A percentile compares a stretch with the other conserved stretches of the same genome.
These are phyloP conservation scores for Salix udensis DNA, from an alignment of 345 rosid species.

Conservation along the genomic window DNA sequence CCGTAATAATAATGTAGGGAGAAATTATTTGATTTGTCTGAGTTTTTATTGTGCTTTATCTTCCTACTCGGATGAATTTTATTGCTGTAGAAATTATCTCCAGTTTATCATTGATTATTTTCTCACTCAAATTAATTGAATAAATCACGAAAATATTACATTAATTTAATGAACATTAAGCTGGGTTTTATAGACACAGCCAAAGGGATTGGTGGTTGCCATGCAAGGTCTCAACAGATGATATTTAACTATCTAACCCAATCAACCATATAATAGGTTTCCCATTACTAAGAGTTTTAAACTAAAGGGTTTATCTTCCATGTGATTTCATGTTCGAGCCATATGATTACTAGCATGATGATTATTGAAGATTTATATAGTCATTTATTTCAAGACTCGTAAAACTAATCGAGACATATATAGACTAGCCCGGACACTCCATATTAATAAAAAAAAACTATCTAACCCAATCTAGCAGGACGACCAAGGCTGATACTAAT, in stretches of 20 bases:
- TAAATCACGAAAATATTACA: not conserved
- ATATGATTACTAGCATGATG: too few relatives aligned
- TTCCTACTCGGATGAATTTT: too few relatives aligned
- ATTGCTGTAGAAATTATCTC: too few relatives aligned
- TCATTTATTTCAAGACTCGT: rapidly evolving
- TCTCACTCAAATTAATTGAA: too few relatives aligned
- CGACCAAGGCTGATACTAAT: not conserved
- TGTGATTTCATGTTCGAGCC: too few relatives aligned
- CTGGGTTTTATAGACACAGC: not conserved
- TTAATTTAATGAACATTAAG: not conserved
- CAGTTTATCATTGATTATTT: too few relatives aligned
- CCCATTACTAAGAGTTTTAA: too few relatives aligned
- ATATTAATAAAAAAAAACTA: too few relatives aligned
- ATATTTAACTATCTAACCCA: slow-evolving; percentile 1
- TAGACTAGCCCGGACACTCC: rapidly evolving
- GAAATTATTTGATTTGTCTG: too few relatives aligned
- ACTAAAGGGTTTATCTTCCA: too few relatives aligned
- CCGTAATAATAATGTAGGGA: not conserved
- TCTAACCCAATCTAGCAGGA: slow-evolving; percentile 11
- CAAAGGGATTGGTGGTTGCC: slow-evolving; percentile 14
- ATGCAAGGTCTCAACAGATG: slow-evolving; percentile 11
- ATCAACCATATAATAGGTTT: too few relatives aligned
- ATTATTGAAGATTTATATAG: rapidly evolving
- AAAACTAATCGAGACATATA: rapidly evolving
- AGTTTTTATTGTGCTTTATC: too few relatives aligned